Evolutionary conservation across 805 yeast genomes (phyloP).

Genomic region (Tetrapisispora arboricola): DNA sequence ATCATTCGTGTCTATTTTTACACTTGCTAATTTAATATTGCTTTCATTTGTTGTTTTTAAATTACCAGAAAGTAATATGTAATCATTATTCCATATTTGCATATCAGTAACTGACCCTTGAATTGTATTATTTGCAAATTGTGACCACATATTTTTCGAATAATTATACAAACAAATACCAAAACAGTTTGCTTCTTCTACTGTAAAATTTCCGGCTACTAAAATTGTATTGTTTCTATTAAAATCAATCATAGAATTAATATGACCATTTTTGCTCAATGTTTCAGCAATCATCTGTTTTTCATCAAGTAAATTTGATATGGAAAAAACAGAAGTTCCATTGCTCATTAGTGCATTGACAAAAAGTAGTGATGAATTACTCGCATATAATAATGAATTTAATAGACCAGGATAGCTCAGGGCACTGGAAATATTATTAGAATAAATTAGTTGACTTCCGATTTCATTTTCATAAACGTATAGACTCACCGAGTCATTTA

Average conservation of each 20-base stretch:
- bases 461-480: conserved; percentile 35
- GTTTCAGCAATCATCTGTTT: conserved; percentile 32
- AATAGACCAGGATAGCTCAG: not conserved
- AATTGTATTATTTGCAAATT: conserved; percentile 25
- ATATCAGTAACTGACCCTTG: conserved; percentile 49
- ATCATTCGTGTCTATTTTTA: conserved; percentile 10
- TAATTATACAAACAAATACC: conserved; percentile 60
- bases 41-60: conserved; percentile 32
- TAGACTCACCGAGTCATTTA: conserved; percentile 48
- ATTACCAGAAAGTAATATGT: conserved; percentile 44
- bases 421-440: not conserved
- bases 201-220: conserved; percentile 63
- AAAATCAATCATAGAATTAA: conserved; percentile 35
- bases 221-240: conserved; percentile 34
- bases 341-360: conserved; percentile 8
- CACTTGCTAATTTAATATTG: conserved; percentile 36
- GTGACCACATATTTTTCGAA: conserved; percentile 43
- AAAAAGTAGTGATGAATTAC: not conserved
- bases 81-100: conserved; percentile 34
- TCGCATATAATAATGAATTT: not conserved
- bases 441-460: conserved; percentile 2
- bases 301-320: conserved; percentile 35
- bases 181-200: conserved; percentile 48
- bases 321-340: conserved; percentile 8
- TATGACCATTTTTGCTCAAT: conserved; percentile 30